Percentiles rank a stretch among this genome's conserved stretches.
Evolutionary conservation across 352 stramenopile genomes (phyloP).

Genomic region (Pythium diclinum): DNA sequence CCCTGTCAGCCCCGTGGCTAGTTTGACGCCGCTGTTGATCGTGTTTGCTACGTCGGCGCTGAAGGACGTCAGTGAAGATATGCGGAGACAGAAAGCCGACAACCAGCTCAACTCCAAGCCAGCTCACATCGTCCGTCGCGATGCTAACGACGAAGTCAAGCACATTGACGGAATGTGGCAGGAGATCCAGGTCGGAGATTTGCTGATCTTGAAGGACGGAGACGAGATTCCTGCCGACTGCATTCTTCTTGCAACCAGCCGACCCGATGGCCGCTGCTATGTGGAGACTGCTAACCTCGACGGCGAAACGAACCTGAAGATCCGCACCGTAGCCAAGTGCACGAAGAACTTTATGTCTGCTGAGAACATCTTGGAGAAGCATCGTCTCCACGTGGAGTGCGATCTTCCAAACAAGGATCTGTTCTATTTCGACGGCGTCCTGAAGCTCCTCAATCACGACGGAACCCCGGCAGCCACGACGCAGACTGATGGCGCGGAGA

Average conservation of each 20-base stretch:
- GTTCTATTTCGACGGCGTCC: constrained; percentile 82
- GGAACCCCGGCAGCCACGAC: not conserved
- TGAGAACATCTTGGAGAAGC: constrained; percentile 67
- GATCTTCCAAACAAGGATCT: constrained; percentile 83
- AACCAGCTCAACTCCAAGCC: constrained; percentile 73
- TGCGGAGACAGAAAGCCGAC: constrained; percentile 78
- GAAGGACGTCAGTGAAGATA: constrained; percentile 83
- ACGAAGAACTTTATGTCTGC: constrained; percentile 75
- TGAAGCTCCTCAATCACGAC: constrained; percentile 39
- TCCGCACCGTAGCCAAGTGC: constrained; percentile 69
- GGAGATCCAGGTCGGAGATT: constrained; percentile 81
- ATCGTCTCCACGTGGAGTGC: constrained; percentile 70
- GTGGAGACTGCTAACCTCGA: constrained; percentile 87
- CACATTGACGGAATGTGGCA: constrained; percentile 79
- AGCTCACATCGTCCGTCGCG: constrained; percentile 66
- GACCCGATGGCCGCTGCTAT: constrained; percentile 74
- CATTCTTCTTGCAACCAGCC: constrained; percentile 73
- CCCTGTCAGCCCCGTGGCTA: constrained; percentile 77
- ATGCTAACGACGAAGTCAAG: constrained; percentile 49
- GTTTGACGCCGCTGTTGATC: constrained; percentile 81
- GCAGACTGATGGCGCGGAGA: constrained; percentile 20
- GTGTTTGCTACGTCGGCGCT: constrained; percentile 88
- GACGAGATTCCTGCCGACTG: constrained; percentile 84
- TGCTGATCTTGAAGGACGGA: constrained; percentile 78
- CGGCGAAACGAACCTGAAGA: constrained; percentile 88